Evolutionary conservation across 192 early-diverging fungal genomes (phyloP).

Genomic region (Phycomyces nitens): DNA sequence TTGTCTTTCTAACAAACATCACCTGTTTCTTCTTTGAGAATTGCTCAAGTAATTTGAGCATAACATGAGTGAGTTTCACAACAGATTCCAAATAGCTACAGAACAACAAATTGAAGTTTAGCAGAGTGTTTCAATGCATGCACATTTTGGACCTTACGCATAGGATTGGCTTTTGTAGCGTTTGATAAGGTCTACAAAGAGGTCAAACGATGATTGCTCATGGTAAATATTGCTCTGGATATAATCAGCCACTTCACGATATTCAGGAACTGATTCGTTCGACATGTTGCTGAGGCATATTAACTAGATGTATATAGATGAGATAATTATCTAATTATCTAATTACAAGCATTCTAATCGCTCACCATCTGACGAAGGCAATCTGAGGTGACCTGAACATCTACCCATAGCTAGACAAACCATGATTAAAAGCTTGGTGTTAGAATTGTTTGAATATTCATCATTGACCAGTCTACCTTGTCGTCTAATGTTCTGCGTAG

Average conservation of each 20-base stretch:
- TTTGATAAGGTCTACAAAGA: slow-evolving; percentile 48
- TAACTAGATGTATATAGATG: slow-evolving; percentile 36
- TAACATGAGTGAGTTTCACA: slow-evolving; percentile 51
- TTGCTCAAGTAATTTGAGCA: slow-evolving; percentile 60
- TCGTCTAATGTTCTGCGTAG: slow-evolving; percentile 32
- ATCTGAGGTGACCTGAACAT: slow-evolving; percentile 49
- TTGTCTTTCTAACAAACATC: slow-evolving; percentile 48
- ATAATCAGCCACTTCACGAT: slow-evolving; percentile 52
- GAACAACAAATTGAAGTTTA: neutral
- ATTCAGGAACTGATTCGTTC: slow-evolving; percentile 44
- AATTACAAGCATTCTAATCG: neutral
- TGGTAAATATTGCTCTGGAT: slow-evolving; percentile 73
- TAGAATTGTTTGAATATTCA: too few relatives aligned
- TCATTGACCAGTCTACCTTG: too few relatives aligned
- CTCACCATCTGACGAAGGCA: slow-evolving; percentile 64
- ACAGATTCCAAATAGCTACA: slow-evolving; percentile 55
- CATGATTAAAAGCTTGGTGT: too few relatives aligned
- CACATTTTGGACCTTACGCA: slow-evolving; percentile 22
- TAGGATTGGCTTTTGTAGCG: slow-evolving; percentile 45
- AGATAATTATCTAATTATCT: neutral
- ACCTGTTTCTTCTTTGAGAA: slow-evolving; percentile 51
- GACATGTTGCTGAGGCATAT: slow-evolving; percentile 47
- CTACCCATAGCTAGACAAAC: slow-evolving; percentile 45
- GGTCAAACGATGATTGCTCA: slow-evolving; percentile 58
- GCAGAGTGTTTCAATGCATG: neutral